A percentile compares a stretch with the other conserved stretches of the same genome.
Conservation (phyloP, 257 asterid species). For the Solanum neorickii region DNA sequence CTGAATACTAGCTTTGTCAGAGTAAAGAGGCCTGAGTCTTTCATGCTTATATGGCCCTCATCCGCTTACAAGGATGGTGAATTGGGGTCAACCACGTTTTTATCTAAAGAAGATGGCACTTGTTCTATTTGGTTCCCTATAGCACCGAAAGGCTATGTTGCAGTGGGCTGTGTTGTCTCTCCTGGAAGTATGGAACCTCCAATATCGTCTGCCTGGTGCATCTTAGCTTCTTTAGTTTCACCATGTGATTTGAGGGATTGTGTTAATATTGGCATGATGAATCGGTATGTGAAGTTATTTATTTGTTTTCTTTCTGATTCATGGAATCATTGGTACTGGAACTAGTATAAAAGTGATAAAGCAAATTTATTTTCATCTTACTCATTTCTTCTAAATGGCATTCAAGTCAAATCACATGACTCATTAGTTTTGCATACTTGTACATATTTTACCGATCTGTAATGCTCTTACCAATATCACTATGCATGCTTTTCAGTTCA, state of each 20-base stretch:
- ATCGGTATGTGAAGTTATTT: conserved; percentile 35
- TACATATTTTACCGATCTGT: neutral
- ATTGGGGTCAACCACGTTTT: conserved; percentile 11
- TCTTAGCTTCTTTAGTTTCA: conserved; percentile 69
- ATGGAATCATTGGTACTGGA: neutral
- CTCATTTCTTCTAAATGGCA: neutral
- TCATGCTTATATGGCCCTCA: conserved; percentile 63
- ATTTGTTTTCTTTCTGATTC: neutral
- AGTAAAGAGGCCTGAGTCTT: conserved; percentile 83
- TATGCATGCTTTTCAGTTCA: neutral
- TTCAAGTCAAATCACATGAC: neutral
- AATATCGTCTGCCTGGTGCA: conserved; percentile 67
- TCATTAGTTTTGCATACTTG: neutral
- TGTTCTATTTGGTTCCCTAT: conserved; percentile 96
- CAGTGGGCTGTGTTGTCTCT: conserved; percentile 95
- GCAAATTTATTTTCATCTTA: neutral
- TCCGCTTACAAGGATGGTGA: conserved; percentile 23
- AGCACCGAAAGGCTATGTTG: conserved; percentile 89
- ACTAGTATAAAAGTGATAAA: neutral
- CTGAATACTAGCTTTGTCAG: conserved; percentile 76
- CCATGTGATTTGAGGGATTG: conserved; percentile 92
- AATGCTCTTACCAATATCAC: neutral
- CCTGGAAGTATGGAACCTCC: conserved; percentile 64
- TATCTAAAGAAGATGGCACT: conserved; percentile 19
- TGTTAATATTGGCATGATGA: conserved; percentile 31